Evolutionary conservation across 2,329 filamentous ascomycete genomes (phyloP).

Genomic region (Macrophomina pseudophaseolina): DNA sequence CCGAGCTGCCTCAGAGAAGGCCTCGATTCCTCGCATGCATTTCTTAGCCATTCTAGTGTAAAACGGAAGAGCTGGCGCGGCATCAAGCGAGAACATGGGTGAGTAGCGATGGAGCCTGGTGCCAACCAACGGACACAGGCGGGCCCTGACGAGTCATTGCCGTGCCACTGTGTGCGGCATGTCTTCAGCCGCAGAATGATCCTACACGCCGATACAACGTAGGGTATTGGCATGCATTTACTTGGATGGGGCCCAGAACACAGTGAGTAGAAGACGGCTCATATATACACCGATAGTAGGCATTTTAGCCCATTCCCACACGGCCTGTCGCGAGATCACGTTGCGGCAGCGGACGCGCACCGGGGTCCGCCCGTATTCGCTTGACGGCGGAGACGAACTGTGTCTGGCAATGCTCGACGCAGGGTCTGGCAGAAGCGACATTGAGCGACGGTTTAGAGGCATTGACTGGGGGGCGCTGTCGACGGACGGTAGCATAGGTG

Average conservation of each 20-base stretch:
- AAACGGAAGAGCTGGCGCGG: background rate
- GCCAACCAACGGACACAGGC: no score
- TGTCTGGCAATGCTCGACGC: constrained; percentile 18
- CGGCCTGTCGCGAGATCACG: constrained; percentile 11
- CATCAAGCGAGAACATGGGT: background rate
- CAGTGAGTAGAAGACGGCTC: background rate
- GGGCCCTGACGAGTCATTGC: background rate
- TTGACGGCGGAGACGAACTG: constrained; percentile 2
- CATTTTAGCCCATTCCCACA: background rate
- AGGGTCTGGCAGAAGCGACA: constrained; percentile 14
- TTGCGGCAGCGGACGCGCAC: background rate
- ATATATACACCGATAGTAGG: background rate
- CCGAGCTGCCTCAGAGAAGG: background rate
- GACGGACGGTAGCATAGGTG: background rate
- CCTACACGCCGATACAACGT: constrained; percentile 23
- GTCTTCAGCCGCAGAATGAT: constrained; percentile 18
- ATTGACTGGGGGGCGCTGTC: background rate
- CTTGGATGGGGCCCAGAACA: constrained; percentile 1
- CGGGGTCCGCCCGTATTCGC: constrained; percentile 15
- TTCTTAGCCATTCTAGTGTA: background rate
- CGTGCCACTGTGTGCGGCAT: background rate
- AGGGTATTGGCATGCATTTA: background rate
- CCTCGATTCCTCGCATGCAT: background rate
- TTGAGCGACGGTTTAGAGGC: constrained; percentile 2
- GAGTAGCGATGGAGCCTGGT: background rate